These are phyloP conservation scores for Podaxis pistillaris DNA, from an alignment of 768 basidiomycete genomes.

Conservation along the genomic window DNA sequence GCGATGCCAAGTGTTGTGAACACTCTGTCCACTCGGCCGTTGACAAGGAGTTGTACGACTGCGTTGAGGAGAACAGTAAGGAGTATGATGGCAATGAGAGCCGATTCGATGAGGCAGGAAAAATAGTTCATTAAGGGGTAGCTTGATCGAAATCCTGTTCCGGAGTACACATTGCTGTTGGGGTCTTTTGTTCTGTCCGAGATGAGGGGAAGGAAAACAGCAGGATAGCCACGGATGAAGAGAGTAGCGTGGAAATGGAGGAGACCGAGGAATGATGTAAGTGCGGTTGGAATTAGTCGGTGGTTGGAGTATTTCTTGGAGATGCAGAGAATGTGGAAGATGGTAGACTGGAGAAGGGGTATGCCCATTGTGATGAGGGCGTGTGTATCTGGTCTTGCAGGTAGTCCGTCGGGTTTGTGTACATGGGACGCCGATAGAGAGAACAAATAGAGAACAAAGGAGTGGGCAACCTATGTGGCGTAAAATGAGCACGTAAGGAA, in stretches of 20 bases:
- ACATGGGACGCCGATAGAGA: slow-evolving; percentile 62
- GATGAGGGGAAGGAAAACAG: slow-evolving; percentile 32
- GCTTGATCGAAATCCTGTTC: slow-evolving; percentile 19
- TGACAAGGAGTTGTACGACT: slow-evolving; percentile 63
- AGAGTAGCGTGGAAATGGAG: slow-evolving; percentile 63
- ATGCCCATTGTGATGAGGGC: slow-evolving; percentile 70
- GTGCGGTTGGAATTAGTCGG: slow-evolving; percentile 67
- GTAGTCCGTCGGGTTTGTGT: slow-evolving; percentile 38
- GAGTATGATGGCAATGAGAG: slow-evolving; percentile 54
- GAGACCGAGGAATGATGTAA: slow-evolving; percentile 58
- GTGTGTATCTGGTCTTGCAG: slow-evolving; percentile 70
- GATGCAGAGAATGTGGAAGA: slow-evolving; percentile 66
- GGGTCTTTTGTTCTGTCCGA: slow-evolving; percentile 9
- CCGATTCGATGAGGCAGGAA: slow-evolving; percentile 69
- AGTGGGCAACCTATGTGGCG: slow-evolving; percentile 62
- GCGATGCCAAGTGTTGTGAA: slow-evolving; percentile 51
- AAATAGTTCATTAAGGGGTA: slow-evolving; percentile 77
- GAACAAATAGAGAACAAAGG: slow-evolving; percentile 74
- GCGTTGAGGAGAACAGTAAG: slow-evolving; percentile 61
- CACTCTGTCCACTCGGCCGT: slow-evolving; percentile 56
- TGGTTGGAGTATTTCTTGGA: slow-evolving; percentile 62
- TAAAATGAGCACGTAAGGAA: slow-evolving; percentile 11
- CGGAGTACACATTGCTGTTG: slow-evolving; percentile 17
- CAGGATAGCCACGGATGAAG: slow-evolving; percentile 23
- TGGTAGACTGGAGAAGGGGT: slow-evolving; percentile 68